Conservation (phyloP, 495 filamentous ascomycete species). For the Neurospora hispaniola region DNA sequence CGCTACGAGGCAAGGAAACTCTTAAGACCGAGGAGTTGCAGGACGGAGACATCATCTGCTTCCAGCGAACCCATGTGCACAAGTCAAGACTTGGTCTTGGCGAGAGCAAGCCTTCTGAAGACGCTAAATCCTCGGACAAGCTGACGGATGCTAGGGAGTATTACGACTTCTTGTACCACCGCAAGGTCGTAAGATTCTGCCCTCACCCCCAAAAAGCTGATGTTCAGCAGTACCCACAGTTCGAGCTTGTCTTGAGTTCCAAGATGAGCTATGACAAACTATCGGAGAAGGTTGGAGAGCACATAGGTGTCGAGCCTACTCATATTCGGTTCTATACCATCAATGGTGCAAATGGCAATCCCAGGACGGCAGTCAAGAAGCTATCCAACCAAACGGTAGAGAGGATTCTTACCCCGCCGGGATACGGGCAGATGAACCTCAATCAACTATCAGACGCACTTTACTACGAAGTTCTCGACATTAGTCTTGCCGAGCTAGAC, state of each 20-base stretch:
- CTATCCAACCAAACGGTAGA: slow-evolving; percentile 50
- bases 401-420: slow-evolving; percentile 58
- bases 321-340: slow-evolving; percentile 86
- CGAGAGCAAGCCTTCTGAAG: slow-evolving; percentile 18
- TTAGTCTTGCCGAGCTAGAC: slow-evolving; percentile 85
- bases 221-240: slow-evolving; percentile 43
- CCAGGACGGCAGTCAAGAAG: slow-evolving; percentile 67
- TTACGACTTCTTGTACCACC: slow-evolving; percentile 86
- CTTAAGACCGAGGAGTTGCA: slow-evolving; percentile 88
- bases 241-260: slow-evolving; percentile 65
- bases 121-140: slow-evolving; percentile 26
- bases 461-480: slow-evolving; percentile 86
- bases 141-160: slow-evolving; percentile 65
- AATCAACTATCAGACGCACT: slow-evolving; percentile 65
- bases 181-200: slow-evolving; percentile 58
- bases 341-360: slow-evolving; percentile 57
- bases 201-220: slow-evolving; percentile 43
- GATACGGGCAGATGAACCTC: slow-evolving; percentile 39
- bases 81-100: slow-evolving; percentile 26
- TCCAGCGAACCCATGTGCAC: slow-evolving; percentile 54
- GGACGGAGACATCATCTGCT: slow-evolving; percentile 94
- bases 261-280: slow-evolving; percentile 89
- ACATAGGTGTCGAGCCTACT: slow-evolving; percentile 65
- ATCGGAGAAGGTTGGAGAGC: slow-evolving; percentile 73
- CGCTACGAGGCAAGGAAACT: slow-evolving; percentile 81